These are phyloP conservation scores for Pseudogymnoascus destructans DNA, from an alignment of 2,329 filamentous ascomycete genomes.

Conservation along the genomic window DNA sequence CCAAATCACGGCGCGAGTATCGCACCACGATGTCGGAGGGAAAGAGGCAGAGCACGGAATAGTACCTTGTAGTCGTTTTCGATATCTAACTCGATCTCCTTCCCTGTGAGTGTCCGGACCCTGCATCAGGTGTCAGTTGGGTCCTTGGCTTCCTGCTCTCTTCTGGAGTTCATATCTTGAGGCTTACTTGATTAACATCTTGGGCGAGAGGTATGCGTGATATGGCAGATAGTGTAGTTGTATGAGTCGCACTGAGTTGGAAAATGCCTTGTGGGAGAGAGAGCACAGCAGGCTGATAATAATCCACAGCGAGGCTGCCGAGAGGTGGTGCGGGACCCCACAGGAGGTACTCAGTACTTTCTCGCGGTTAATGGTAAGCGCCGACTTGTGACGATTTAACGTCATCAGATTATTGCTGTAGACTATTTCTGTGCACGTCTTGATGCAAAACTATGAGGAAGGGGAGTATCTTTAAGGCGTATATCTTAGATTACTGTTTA, in stretches of 20 bases:
- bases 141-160: background rate
- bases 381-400: background rate
- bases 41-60: background rate
- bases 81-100: constrained; percentile 98
- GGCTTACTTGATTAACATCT: constrained; percentile 39
- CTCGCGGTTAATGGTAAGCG: constrained; percentile 3
- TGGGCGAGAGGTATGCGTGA: constrained; percentile 16
- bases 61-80: constrained; percentile 82
- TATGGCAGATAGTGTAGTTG: background rate
- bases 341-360: constrained; percentile 2
- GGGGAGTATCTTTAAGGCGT: background rate
- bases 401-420: too few species aligned
- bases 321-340: constrained; percentile 6
- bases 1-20: background rate
- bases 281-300: constrained; percentile 4
- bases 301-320: constrained; percentile 6
- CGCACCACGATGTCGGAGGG: background rate
- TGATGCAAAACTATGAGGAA: background rate
- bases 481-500: background rate
- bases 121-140: constrained; percentile 34
- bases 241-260: background rate
- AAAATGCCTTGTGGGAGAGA: constrained; percentile 5
- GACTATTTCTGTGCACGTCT: background rate
- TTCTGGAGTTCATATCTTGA: background rate
- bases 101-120: constrained; percentile 93